These are phyloP conservation scores for Ceratocystis destructans DNA, from an alignment of 2,329 filamentous ascomycete genomes.

Conservation along the genomic window DNA sequence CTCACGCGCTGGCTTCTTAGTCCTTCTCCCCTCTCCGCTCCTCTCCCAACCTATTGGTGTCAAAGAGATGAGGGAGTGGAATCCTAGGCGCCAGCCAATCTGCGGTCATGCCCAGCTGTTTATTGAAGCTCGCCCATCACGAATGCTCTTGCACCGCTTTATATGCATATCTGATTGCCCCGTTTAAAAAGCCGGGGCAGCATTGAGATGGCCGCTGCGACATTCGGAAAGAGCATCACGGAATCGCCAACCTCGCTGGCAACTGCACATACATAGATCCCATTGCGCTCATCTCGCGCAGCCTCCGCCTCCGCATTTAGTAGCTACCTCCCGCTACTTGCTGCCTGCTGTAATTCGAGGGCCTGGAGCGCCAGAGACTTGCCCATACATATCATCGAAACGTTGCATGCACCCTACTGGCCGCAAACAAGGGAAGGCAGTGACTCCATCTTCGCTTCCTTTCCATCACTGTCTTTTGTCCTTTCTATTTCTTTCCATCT, in stretches of 20 bases:
- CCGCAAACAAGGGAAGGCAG: not conserved
- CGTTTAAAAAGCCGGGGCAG: not conserved
- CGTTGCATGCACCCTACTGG: not conserved
- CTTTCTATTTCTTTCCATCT: not conserved
- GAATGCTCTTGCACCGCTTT: not conserved
- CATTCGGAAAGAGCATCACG: not conserved
- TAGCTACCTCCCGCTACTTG: not conserved
- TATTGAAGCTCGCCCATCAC: not conserved
- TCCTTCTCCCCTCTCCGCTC: not conserved
- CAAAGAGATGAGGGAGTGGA: not conserved
- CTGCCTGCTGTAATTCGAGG: not conserved
- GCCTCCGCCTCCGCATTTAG: not conserved
- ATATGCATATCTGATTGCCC: not conserved
- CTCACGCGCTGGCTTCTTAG: constrained; percentile 5
- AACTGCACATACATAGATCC: not conserved
- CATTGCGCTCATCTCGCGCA: not conserved
- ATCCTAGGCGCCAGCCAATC: not conserved
- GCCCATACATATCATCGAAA: not conserved
- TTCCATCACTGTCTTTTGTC: not conserved
- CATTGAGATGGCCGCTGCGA: not conserved
- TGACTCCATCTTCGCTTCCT: not conserved
- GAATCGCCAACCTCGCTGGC: not conserved
- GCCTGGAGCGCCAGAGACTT: not conserved
- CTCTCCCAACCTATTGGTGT: not conserved
- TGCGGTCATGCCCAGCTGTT: not conserved